A percentile compares a stretch with the other conserved stretches of the same genome.
Evolutionary conservation across 805 yeast species (phyloP).

Genomic region (Cyberlindnera xishuangbannaensis): DNA sequence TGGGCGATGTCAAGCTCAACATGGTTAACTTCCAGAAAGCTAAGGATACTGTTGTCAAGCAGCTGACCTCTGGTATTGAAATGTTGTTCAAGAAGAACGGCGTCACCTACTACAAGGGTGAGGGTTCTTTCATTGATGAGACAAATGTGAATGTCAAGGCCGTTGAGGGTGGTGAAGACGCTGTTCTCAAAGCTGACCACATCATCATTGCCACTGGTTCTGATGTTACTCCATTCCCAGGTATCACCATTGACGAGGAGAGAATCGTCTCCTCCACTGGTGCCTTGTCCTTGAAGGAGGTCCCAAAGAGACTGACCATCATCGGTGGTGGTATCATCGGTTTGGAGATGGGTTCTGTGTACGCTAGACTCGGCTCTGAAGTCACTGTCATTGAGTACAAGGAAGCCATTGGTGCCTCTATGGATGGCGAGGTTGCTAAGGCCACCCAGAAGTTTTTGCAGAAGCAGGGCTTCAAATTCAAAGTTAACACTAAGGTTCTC

Average conservation of each 20-base stretch:
- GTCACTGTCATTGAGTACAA: constrained; percentile 93
- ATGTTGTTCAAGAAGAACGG: constrained; percentile 92
- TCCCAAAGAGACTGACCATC: constrained; percentile 87
- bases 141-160: constrained; percentile 75
- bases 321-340: constrained; percentile 99
- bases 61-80: constrained; percentile 91
- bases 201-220: constrained; percentile 97
- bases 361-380: constrained; percentile 90
- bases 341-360: constrained; percentile 98
- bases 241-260: constrained; percentile 93
- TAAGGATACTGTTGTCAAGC: constrained; percentile 84
- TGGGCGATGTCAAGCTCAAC: constrained; percentile 70
- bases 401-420: constrained; percentile 91
- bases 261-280: constrained; percentile 97
- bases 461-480: constrained; percentile 94
- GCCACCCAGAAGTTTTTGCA: constrained; percentile 80
- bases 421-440: constrained; percentile 95
- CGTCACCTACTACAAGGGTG: constrained; percentile 91
- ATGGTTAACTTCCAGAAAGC: constrained; percentile 80
- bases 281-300: constrained; percentile 72
- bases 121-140: constrained; percentile 82
- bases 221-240: constrained; percentile 98
- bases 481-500: constrained; percentile 85
- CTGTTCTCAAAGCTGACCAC: constrained; percentile 73
- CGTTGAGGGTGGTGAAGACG: constrained; percentile 75